Conservation (phyloP, 495 filamentous ascomycete species). For the Rhizodiscina lignyota region DNA sequence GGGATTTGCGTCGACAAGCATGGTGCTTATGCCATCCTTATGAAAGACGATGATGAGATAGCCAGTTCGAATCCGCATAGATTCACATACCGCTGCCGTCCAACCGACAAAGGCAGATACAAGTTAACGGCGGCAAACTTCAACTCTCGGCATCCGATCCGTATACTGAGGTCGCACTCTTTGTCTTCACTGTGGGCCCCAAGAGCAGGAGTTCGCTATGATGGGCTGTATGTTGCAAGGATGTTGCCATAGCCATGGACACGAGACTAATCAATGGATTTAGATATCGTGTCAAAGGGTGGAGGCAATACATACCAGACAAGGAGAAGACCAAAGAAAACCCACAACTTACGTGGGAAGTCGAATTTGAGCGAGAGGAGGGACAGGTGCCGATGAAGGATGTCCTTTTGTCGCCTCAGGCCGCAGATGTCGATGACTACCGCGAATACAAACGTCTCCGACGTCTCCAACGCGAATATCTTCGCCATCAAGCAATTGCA, state of each 20-base stretch:
- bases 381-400: constrained; percentile 13
- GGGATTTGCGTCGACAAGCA: constrained; percentile 16
- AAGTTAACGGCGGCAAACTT: constrained; percentile 14
- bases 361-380: constrained; percentile 15
- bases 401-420: constrained; percentile 12
- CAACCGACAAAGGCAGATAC: constrained; percentile 16
- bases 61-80: constrained; percentile 3
- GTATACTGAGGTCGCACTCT: constrained; percentile 18
- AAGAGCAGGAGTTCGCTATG: constrained; percentile 22
- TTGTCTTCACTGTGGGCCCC: constrained; percentile 18
- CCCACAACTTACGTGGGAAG: constrained; percentile 15
- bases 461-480: constrained; percentile 3
- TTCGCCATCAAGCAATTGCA: constrained; percentile 2
- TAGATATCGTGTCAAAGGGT: too few relatives aligned
- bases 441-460: constrained; percentile 20
- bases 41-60: constrained; percentile 17
- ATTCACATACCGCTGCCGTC: constrained; percentile 15
- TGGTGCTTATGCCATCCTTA: constrained; percentile 21
- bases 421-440: constrained; percentile 23
- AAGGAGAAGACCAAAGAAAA: too few relatives aligned
- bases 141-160: constrained; percentile 13
- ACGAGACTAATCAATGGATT: too few relatives aligned
- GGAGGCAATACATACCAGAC: too few relatives aligned
- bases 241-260: too few relatives aligned
- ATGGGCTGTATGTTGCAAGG: constrained; percentile 21